These are phyloP conservation scores for Fusarium piperis DNA, from an alignment of 2,329 filamentous ascomycete species.

Conservation along the genomic window DNA sequence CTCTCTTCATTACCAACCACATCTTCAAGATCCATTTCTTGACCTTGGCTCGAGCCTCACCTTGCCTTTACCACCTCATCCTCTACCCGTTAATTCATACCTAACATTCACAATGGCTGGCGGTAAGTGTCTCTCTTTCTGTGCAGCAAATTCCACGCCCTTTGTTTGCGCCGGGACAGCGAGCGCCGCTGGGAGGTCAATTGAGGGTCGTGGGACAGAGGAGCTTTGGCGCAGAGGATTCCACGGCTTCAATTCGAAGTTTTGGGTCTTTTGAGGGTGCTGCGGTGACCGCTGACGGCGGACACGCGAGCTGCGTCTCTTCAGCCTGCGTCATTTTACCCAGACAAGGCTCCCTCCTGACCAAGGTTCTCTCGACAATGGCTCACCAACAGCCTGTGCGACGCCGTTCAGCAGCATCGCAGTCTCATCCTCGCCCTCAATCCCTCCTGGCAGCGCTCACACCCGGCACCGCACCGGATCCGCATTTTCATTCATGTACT, in stretches of 20 bases:
- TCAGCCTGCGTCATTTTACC: conserved; percentile 49
- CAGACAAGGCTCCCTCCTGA: conserved; percentile 23
- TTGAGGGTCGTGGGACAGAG: conserved; percentile 22
- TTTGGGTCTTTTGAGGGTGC: neutral
- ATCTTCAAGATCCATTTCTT: conserved; percentile 11
- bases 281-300: neutral
- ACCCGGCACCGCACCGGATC: neutral
- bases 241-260: conserved; percentile 3
- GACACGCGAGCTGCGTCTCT: conserved; percentile 15
- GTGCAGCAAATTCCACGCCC: neutral
- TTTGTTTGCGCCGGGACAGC: conserved; percentile 20
- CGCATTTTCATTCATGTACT: conserved; percentile 34
- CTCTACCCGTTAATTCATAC: conserved; percentile 30
- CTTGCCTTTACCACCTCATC: conserved; percentile 26
- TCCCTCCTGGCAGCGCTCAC: neutral
- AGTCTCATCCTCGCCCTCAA: neutral
- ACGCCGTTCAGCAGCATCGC: conserved; percentile 4
- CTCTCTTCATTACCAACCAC: conserved; percentile 31
- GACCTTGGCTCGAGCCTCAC: conserved; percentile 32
- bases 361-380: conserved; percentile 20
- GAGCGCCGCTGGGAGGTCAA: conserved; percentile 23
- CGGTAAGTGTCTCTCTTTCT: conserved; percentile 50
- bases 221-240: conserved; percentile 6
- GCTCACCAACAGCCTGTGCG: conserved; percentile 12
- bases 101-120: conserved; percentile 54